Conservation (phyloP, 202 grass and related monocot genomes). For the Bolboschoenoplectus hybrid region DNA sequence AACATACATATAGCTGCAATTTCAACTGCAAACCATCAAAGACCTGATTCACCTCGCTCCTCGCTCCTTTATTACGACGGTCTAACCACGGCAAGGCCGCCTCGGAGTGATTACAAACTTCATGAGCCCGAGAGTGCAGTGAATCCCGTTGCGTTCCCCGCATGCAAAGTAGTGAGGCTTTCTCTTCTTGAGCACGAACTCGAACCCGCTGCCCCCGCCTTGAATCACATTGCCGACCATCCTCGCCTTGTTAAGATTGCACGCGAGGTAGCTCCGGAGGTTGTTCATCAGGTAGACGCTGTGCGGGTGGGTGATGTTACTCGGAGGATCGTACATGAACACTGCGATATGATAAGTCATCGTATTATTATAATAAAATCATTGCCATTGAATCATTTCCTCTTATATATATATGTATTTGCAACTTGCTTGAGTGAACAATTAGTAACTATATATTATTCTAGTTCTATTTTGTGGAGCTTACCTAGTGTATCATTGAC, state of each 20-base stretch:
- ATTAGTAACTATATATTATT: neutral
- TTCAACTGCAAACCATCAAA: neutral
- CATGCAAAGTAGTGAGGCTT: constrained; percentile 92
- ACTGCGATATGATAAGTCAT: constrained; percentile 46
- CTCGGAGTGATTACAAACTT: constrained; percentile 84
- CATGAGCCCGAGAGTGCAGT: constrained; percentile 80
- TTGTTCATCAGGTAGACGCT: constrained; percentile 79
- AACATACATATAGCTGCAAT: neutral
- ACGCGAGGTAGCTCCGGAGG: constrained; percentile 56
- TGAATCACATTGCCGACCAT: constrained; percentile 69
- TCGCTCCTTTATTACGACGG: too few relatives aligned
- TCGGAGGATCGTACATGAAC: constrained; percentile 93
- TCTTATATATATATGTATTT: neutral
- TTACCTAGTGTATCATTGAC: constrained; percentile 79
- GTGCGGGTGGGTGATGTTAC: constrained; percentile 69
- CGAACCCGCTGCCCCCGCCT: constrained; percentile 63
- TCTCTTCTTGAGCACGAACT: constrained; percentile 77
- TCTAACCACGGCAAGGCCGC: constrained; percentile 46
- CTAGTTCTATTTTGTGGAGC: neutral
- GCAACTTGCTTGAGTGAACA: neutral
- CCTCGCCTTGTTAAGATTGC: constrained; percentile 76
- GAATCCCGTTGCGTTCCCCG: constrained; percentile 65
- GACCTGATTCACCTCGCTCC: too few relatives aligned
- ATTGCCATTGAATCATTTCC: too few relatives aligned
- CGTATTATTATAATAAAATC: neutral